A percentile compares a stretch with the other conserved stretches of the same genome.
phyloP scores from a whole-genome alignment of 257 asterid species.

The Avicennia marina region DNA sequence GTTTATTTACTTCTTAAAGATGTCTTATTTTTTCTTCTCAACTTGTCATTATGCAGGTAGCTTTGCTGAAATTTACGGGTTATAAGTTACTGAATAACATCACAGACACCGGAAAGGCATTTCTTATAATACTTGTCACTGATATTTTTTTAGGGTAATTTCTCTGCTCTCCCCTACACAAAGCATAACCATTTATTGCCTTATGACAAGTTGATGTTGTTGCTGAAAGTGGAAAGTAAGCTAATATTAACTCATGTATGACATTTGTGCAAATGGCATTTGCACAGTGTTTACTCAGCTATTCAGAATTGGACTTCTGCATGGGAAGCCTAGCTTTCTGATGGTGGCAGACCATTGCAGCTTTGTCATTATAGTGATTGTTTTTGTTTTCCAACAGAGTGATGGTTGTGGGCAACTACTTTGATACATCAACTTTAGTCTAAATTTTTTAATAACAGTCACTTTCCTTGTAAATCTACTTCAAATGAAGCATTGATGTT shows the following conservation, averaged over 20 bases:
- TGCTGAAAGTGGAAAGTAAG: too few relatives aligned
- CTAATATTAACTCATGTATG: too few relatives aligned
- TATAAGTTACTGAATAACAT: constrained; percentile 76
- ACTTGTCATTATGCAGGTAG: constrained; percentile 55
- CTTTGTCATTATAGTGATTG: neutral
- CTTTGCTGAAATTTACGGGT: constrained; percentile 94
- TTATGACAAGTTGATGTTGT: too few relatives aligned
- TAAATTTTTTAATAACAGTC: neutral
- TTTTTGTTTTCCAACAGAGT: neutral
- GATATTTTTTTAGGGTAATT: constrained; percentile 90
- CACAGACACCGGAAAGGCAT: constrained; percentile 91
- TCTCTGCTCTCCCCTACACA: constrained; percentile 15
- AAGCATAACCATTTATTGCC: neutral
- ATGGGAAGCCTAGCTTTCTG: neutral
- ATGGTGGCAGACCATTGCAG: neutral
- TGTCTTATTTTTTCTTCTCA: constrained; percentile 9
- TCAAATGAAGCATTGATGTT: neutral
- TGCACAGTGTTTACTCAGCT: too few relatives aligned
- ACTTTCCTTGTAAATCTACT: neutral
- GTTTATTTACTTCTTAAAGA: constrained; percentile 9
- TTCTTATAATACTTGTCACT: constrained; percentile 71
- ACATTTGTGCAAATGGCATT: too few relatives aligned
- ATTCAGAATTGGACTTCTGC: too few relatives aligned
- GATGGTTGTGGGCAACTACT: neutral
- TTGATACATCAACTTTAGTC: neutral